Evolutionary conservation across 2,329 filamentous ascomycete genomes (phyloP).

Genomic region (Trichoderma guizhouense): DNA sequence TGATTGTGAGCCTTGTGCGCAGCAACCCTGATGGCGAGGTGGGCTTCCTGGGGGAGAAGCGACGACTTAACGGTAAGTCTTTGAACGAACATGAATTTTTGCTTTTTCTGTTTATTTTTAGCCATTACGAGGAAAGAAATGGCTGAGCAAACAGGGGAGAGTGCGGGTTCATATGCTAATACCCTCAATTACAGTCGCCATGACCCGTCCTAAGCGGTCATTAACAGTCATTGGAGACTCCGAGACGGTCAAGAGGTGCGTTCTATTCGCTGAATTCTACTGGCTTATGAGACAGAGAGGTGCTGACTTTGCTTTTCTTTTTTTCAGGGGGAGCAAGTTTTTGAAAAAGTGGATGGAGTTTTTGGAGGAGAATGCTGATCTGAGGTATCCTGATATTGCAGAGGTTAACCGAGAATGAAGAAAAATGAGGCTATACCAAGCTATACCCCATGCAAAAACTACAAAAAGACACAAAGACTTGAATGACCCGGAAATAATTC

Average conservation of each 20-base stretch:
- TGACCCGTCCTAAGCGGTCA: conserved; percentile 91
- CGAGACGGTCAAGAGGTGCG: conserved; percentile 82
- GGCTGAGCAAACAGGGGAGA: neutral
- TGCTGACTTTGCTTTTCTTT: neutral
- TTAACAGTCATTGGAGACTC: conserved; percentile 90
- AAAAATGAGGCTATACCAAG: neutral
- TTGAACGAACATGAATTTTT: neutral
- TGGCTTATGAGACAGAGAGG: neutral
- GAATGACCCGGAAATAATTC: neutral
- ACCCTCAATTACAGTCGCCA: conserved; percentile 73
- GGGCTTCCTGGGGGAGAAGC: conserved; percentile 88
- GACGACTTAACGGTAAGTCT: conserved; percentile 79
- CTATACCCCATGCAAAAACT: neutral
- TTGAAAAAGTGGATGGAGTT: conserved; percentile 88
- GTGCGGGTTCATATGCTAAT: neutral
- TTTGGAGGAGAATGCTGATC: conserved; percentile 83
- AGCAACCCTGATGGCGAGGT: conserved; percentile 86
- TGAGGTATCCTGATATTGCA: conserved; percentile 76
- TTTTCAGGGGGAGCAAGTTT: conserved; percentile 72
- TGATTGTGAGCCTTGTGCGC: conserved; percentile 88
- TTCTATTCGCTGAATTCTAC: neutral
- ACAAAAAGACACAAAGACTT: neutral
- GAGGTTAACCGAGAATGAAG: conserved; percentile 29
- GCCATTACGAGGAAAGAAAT: neutral
- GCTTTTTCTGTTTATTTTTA: conserved; percentile 6